Evolutionary conservation across 805 yeast genomes (phyloP).

Genomic region (Kuraishia floccosa): DNA sequence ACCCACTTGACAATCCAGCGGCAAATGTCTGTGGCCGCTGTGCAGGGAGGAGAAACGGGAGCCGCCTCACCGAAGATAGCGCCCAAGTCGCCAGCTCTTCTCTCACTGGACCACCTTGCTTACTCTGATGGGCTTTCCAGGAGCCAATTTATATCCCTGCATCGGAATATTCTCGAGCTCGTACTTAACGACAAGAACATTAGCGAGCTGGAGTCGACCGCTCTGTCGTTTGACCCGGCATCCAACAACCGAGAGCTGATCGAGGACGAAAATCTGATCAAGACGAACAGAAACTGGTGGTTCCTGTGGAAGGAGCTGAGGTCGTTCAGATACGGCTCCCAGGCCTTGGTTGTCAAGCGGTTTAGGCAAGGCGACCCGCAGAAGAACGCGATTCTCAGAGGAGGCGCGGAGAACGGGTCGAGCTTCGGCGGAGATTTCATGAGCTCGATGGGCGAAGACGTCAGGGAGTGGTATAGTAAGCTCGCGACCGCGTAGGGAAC

Average conservation of each 20-base stretch:
- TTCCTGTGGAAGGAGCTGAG: background rate
- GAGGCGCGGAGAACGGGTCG: background rate
- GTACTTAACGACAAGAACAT: background rate
- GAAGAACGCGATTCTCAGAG: background rate
- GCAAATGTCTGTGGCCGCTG: background rate
- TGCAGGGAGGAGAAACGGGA: background rate
- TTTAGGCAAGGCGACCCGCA: slow-evolving; percentile 1
- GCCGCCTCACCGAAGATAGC: background rate
- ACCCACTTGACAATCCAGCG: background rate
- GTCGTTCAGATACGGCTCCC: background rate
- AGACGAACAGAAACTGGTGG: slow-evolving; percentile 4
- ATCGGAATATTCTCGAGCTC: slow-evolving; percentile 1
- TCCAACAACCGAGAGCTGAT: background rate
- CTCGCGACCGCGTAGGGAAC: background rate
- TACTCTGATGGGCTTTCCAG: background rate
- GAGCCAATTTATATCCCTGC: slow-evolving; percentile 1
- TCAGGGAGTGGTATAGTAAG: slow-evolving; percentile 1
- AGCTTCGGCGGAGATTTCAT: background rate
- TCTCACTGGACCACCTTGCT: too few relatives aligned
- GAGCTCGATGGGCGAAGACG: slow-evolving; percentile 1
- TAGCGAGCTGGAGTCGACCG: too few relatives aligned
- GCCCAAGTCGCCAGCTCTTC: too few relatives aligned
- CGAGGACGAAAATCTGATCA: slow-evolving; percentile 1
- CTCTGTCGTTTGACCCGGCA: background rate
- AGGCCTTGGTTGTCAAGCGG: background rate